These are phyloP conservation scores for Penicillium flavigenum DNA, from an alignment of 495 filamentous ascomycete species.

Conservation along the genomic window DNA sequence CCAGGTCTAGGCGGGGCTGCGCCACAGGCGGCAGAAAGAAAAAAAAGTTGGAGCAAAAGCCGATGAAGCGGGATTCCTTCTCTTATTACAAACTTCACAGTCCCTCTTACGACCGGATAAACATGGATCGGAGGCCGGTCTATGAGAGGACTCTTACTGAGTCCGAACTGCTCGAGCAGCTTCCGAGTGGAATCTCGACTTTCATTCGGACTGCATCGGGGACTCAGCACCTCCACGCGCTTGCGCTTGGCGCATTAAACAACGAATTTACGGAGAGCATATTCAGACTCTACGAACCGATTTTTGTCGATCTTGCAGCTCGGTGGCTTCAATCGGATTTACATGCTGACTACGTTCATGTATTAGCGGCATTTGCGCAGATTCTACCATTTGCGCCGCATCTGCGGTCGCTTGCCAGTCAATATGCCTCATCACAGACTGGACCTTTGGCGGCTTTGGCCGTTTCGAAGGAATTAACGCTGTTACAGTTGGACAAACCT, in stretches of 20 bases:
- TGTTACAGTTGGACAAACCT: constrained; percentile 37
- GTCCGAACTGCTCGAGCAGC: constrained; percentile 48
- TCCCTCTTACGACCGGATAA: constrained; percentile 42
- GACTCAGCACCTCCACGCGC: constrained; percentile 64
- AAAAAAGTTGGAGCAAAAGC: constrained; percentile 36
- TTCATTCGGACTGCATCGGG: constrained; percentile 63
- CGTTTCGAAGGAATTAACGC: constrained; percentile 38
- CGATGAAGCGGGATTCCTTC: constrained; percentile 22
- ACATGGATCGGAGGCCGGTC: constrained; percentile 46
- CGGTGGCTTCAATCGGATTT: constrained; percentile 61
- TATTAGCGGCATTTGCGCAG: constrained; percentile 72
- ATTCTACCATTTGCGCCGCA: constrained; percentile 78
- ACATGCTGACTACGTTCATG: constrained; percentile 44
- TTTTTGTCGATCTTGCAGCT: constrained; percentile 78
- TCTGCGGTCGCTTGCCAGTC: constrained; percentile 51
- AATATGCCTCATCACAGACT: constrained; percentile 45
- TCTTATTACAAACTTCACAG: constrained; percentile 29
- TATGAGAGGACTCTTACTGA: constrained; percentile 47
- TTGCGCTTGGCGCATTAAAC: constrained; percentile 65
- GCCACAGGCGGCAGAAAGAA: constrained; percentile 37
- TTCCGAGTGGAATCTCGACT: constrained; percentile 64
- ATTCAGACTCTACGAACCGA: constrained; percentile 65
- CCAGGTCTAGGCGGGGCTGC: constrained; percentile 30
- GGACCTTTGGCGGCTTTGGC: constrained; percentile 42
- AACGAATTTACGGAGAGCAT: constrained; percentile 63